These are phyloP conservation scores for Kodamaea ohmeri DNA, from an alignment of 1,139 yeast genomes.

Conservation along the genomic window DNA sequence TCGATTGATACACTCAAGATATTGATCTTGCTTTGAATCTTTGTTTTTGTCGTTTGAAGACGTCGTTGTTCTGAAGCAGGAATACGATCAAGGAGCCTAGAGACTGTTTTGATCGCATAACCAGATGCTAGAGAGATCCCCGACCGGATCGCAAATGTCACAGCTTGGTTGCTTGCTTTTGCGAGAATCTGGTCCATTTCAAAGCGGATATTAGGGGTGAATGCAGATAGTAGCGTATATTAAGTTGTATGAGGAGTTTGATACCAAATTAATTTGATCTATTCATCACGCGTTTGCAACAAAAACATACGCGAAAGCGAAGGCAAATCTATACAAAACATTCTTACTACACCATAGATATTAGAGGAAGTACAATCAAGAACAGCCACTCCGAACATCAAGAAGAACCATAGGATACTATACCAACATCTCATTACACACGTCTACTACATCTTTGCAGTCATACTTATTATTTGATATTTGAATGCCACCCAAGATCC, in stretches of 20 bases:
- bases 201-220: neutral
- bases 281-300: conserved; percentile 1
- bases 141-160: conserved; percentile 74
- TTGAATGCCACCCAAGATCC: conserved; percentile 17
- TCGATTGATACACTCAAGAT: conserved; percentile 71
- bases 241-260: too few relatives aligned
- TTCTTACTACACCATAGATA: too few relatives aligned
- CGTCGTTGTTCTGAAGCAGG: conserved; percentile 55
- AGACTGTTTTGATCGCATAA: conserved; percentile 66
- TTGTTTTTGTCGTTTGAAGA: conserved; percentile 40
- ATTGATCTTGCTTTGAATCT: conserved; percentile 58
- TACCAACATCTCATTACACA: too few relatives aligned
- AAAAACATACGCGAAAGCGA: neutral
- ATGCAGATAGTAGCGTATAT: neutral
- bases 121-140: conserved; percentile 77
- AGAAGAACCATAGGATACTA: too few relatives aligned
- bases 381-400: too few relatives aligned
- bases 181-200: conserved; percentile 28
- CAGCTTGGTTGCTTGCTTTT: conserved; percentile 76
- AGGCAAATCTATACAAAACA: neutral
- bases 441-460: too few relatives aligned
- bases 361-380: too few relatives aligned
- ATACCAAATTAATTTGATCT: neutral
- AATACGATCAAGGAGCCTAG: conserved; percentile 55
- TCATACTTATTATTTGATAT: neutral